Percentiles rank a stretch among this genome's conserved stretches.
These are phyloP conservation scores for Salix caprea DNA, from an alignment of 345 rosid species.

Conservation along the genomic window DNA sequence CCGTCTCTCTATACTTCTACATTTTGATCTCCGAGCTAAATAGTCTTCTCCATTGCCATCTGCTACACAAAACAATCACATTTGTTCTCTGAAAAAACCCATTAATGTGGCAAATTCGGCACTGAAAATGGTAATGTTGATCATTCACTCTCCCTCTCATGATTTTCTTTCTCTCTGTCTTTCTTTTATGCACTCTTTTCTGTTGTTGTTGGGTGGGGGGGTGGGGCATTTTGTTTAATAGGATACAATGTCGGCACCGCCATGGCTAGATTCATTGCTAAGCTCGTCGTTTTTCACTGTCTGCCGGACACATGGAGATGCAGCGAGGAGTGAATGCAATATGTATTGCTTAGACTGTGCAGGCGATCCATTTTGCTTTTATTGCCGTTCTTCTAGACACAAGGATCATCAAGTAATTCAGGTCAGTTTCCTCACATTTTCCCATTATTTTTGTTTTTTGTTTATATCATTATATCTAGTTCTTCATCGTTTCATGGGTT, in stretches of 20 bases:
- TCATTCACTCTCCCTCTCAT: neutral
- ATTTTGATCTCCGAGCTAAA: neutral
- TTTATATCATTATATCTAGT: neutral
- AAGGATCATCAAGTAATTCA: constrained; percentile 76
- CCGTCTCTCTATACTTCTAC: constrained; percentile 1
- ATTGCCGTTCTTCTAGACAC: constrained; percentile 77
- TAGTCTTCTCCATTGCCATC: constrained; percentile 1
- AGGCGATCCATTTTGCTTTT: constrained; percentile 63
- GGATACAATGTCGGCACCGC: constrained; percentile 57
- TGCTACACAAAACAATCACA: neutral
- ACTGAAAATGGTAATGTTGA: constrained; percentile 9
- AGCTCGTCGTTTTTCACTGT: constrained; percentile 52
- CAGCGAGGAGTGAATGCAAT: constrained; percentile 73
- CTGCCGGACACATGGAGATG: constrained; percentile 54
- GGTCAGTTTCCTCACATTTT: constrained; percentile 25
- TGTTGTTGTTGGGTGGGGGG: neutral
- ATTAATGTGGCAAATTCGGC: constrained; percentile 9
- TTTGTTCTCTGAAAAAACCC: constrained; percentile 1
- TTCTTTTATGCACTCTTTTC: neutral
- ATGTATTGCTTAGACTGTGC: constrained; percentile 79
- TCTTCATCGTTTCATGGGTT: neutral
- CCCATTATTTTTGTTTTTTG: neutral
- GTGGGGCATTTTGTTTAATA: neutral
- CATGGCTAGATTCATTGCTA: constrained; percentile 75
- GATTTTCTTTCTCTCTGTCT: neutral